Conservation (phyloP, 306 rosid genomes). For the Alnus glutinosa region DNA sequence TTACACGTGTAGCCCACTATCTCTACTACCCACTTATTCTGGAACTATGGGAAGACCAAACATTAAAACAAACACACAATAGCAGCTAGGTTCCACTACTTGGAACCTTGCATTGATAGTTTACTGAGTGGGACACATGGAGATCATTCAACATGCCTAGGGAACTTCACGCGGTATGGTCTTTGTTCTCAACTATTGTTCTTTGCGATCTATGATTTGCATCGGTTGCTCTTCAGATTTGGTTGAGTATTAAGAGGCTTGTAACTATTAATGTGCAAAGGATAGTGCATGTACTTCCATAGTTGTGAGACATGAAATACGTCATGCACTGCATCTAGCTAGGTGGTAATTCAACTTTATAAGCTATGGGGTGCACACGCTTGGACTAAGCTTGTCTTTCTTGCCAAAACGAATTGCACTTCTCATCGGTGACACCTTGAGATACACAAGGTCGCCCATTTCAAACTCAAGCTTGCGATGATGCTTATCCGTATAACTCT, state of each 20-base stretch:
- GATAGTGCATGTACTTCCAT: not conserved
- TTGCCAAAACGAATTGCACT: not conserved
- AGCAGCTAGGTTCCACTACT: no score
- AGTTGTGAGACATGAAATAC: not conserved
- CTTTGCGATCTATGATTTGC: no score
- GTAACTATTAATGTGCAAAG: not conserved
- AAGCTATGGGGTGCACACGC: not conserved
- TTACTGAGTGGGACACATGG: no score
- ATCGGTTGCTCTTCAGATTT: no score
- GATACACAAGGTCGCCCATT: conserved; percentile 7
- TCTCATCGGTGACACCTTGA: not conserved
- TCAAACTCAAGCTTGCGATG: not conserved
- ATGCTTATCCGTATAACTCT: not conserved
- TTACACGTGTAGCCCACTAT: no score
- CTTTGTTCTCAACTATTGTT: no score
- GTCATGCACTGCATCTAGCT: not conserved
- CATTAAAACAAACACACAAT: no score
- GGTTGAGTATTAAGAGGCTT: not conserved
- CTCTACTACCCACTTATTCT: no score
- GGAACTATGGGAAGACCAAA: no score
- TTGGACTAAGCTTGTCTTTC: not conserved
- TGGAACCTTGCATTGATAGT: no score
- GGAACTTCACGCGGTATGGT: no score
- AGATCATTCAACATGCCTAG: no score
- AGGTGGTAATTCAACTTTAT: not conserved